Evolutionary conservation across 1,139 yeast species (phyloP), one percentile per base, ranked within the genome.

Genomic region (Nakaseomyces delphensis): DNA sequence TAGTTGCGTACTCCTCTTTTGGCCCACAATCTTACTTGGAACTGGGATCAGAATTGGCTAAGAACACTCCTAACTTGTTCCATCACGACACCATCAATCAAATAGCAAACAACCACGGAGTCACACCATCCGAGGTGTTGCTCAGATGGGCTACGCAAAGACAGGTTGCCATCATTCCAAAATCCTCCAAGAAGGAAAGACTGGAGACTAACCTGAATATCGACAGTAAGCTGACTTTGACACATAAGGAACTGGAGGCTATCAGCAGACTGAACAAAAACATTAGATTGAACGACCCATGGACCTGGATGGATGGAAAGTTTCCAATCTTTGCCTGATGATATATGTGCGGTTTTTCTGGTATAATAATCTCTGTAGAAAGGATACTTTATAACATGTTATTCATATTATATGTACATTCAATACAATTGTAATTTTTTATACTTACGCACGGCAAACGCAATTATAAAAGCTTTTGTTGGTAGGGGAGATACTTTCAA

Each of bases 1-100:
- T 86, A 57, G 83, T 86, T 43, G 96, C 82, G 21, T 86, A 86
- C 71, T 84, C 95, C 7, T 82, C 95, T 10, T 82, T 85, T 58
- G 91, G 91, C 37, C 87, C 89, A 20, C 82, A 76, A 60, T 77
- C 85, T 4, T 82, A 81, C 62, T 59, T 80, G 48, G 89, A 81
- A 61, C 63, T 81, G 63, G 64, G 73, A 55, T 67, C 66, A 45
- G 68, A 72, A 36, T 65, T 66, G 45, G 87, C 85, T 15, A 62
- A 69, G 50, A 63, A 67, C 47, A 70, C 78, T 39, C 73, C 75
- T 16, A 63, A 75, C 9, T 68, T 82, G 55, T 77, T 81, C 48
- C 71, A 74, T 39, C 76, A 80, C 56, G 71, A 69, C 19, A 61
- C 65, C 36, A 66, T 83, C 50, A 63, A 62, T 43, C 45, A 64